Evolutionary conservation across 179 eudicot species (phyloP).

Genomic region (Corrigiola litoralis): DNA sequence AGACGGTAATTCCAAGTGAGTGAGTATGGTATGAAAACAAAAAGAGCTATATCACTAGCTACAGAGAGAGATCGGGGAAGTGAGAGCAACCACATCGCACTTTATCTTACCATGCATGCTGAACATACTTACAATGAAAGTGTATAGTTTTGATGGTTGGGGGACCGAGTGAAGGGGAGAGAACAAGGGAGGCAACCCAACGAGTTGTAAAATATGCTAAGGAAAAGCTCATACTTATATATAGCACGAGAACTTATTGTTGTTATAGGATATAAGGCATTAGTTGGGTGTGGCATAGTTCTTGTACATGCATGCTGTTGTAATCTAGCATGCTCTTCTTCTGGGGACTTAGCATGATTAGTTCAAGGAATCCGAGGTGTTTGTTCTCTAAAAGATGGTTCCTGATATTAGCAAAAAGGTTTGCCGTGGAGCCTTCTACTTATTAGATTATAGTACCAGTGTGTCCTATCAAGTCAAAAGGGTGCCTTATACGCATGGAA

Average conservation of each 20-base stretch:
- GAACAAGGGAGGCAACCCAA: no score
- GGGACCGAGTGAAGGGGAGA: no score
- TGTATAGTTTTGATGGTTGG: no score
- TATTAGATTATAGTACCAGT: neutral
- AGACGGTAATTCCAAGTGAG: no score
- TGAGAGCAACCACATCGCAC: no score
- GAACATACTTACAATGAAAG: no score
- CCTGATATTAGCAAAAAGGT: neutral
- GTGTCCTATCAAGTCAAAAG: neutral
- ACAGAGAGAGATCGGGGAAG: no score
- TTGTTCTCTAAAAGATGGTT: conserved; percentile 23
- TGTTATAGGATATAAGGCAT: neutral
- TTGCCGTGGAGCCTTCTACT: conserved; percentile 24
- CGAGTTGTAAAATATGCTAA: no score
- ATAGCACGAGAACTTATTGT: neutral
- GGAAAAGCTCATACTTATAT: neutral
- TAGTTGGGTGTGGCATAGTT: conserved; percentile 1
- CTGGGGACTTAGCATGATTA: conserved; percentile 11
- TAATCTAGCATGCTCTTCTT: conserved; percentile 15
- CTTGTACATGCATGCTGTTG: conserved; percentile 15
- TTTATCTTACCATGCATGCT: no score
- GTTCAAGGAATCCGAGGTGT: conserved; percentile 20
- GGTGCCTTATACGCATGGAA: conserved; percentile 29
- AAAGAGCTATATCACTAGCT: no score
- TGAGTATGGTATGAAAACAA: no score